Base-by-base conservation (phyloP, 257 asterid genomes). In the Sherardia arvensis region DNA sequence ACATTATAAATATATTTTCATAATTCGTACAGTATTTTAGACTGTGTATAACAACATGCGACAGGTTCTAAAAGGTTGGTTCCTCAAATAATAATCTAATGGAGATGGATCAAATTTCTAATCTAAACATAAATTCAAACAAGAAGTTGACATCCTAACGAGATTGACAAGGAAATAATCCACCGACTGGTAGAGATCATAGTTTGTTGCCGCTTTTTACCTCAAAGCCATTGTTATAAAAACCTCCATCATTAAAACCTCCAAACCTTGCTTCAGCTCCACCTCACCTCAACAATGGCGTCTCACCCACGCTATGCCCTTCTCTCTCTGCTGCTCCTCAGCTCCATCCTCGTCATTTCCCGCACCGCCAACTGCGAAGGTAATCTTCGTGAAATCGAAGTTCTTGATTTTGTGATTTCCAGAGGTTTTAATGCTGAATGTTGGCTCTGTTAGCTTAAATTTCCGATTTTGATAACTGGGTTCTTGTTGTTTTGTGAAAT, bases 291-390 rank as follows among this genome's bases (percentile, higher is more conserved):
- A 58, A 65, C 68, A 72, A 91, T 84, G 98, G 74, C 86, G 63
- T 79, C 75, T 68, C 69, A 80, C 63, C 47, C 67, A 53, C 80
- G 86, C n/a, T 64, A 57, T 38, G 66, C 86, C 63, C 54, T 84
- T 48, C 79, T 91, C 77, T 73, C 86, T 76, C 82, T 85, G 38
- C 74, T 88, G 51, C 76, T 88, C 2, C 59, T 75, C 11, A 83
- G 71, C 74, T 77, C 77, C 68, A 38, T 79, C 59, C 65, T 83
- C 63, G 48, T 79, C 81, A 62, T 67, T 48, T 54, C 45, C 28
- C 70, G 36, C 22, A 53, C 43, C 21, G 73, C 72, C 83, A 81
- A 69, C 53, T 83, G 87, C 69, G 92, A 81, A 62, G 96, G 96
- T 88, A 74, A 20, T 30, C 12, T 56, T 59, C 43, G 45, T 62